These are phyloP conservation scores for Trichosporon faecale DNA, from an alignment of 1,284 basidiomycete species.

Conservation along the genomic window DNA sequence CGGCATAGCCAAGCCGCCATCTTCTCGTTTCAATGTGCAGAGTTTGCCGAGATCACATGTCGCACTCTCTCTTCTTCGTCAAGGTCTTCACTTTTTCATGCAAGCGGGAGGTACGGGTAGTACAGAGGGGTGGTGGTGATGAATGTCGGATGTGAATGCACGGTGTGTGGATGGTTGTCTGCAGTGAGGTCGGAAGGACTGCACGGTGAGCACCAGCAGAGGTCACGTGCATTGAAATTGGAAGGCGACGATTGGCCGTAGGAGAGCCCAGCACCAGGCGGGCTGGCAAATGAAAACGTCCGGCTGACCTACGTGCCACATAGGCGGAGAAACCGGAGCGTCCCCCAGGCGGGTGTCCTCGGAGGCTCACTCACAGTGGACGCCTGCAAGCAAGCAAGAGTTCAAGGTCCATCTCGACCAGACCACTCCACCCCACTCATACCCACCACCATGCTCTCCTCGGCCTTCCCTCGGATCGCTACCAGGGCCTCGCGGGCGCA, in stretches of 20 bases:
- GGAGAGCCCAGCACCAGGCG: neutral
- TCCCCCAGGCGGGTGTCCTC: slow-evolving; percentile 4
- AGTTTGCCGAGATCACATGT: no score
- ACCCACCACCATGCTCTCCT: slow-evolving; percentile 41
- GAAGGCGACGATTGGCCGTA: neutral
- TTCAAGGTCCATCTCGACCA: slow-evolving; percentile 19
- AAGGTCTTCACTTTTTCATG: no score
- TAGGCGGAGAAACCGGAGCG: slow-evolving; percentile 3
- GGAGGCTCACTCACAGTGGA: slow-evolving; percentile 5
- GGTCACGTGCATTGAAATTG: slow-evolving; percentile 5
- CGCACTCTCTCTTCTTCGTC: no score
- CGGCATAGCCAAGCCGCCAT: no score
- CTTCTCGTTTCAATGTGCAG: no score
- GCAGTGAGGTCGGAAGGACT: no score
- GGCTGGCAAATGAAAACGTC: neutral
- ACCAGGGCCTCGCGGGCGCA: slow-evolving; percentile 30
- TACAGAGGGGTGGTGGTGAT: neutral
- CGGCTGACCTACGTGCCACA: slow-evolving; percentile 3
- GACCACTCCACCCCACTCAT: slow-evolving; percentile 15
- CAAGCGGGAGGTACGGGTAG: no score
- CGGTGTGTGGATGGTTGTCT: no score
- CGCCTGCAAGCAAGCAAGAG: slow-evolving; percentile 5
- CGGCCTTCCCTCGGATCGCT: slow-evolving; percentile 45
- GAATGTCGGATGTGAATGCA: no score
- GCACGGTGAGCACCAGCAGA: neutral